Evolutionary conservation across 2,329 filamentous ascomycete species (phyloP).

Genomic region (Elsinoe batatas): DNA sequence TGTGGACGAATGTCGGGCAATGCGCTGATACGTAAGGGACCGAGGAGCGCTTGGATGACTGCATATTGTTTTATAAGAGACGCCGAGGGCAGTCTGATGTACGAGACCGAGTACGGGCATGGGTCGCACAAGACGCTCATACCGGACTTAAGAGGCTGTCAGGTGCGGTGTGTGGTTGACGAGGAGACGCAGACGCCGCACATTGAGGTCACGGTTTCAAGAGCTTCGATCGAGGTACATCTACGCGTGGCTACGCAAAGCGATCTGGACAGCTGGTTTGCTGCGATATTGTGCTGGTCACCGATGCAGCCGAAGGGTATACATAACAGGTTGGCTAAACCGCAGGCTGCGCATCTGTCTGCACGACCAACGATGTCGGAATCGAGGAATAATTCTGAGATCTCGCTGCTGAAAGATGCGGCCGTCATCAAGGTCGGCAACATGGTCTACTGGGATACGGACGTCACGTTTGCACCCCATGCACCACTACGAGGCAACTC

Average conservation of each 20-base stretch:
- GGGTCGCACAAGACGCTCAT: conserved; percentile 58
- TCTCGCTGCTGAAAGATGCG: conserved; percentile 53
- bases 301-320: conserved; percentile 55
- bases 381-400: conserved; percentile 39
- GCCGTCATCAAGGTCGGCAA: conserved; percentile 81
- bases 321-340: conserved; percentile 44
- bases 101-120: conserved; percentile 58
- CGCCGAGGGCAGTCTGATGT: conserved; percentile 63
- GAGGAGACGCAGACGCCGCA: conserved; percentile 40
- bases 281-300: conserved; percentile 72
- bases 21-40: conserved; percentile 59
- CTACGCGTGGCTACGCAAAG: conserved; percentile 54
- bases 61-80: conserved; percentile 74
- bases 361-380: conserved; percentile 17
- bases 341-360: conserved; percentile 27
- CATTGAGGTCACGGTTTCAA: conserved; percentile 43
- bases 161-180: conserved; percentile 46
- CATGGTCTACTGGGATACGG: conserved; percentile 69
- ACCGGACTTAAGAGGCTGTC: conserved; percentile 65
- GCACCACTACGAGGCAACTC: conserved; percentile 17
- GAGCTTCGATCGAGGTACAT: conserved; percentile 50
- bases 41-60: conserved; percentile 53
- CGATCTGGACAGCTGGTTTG: conserved; percentile 71
- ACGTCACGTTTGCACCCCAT: conserved; percentile 37
- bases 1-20: conserved; percentile 73